phyloP scores from a whole-genome alignment of 2,329 filamentous ascomycete genomes.

The Epichloe hybrida region DNA sequence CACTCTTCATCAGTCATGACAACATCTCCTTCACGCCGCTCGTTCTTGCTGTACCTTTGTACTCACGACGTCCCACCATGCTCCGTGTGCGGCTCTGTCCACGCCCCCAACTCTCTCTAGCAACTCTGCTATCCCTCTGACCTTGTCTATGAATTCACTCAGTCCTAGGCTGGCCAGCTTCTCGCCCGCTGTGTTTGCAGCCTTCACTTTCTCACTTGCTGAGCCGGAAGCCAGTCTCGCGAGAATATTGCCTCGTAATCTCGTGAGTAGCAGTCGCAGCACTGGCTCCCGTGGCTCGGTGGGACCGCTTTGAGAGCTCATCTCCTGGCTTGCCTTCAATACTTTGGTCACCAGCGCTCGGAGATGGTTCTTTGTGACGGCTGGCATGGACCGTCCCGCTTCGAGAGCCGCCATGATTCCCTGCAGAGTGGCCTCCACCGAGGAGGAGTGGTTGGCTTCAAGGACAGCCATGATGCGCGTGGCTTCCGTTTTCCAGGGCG shows the following conservation, averaged over 20 bases:
- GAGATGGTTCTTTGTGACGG: conserved; percentile 46
- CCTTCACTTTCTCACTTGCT: conserved; percentile 56
- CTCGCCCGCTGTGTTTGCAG: conserved; percentile 55
- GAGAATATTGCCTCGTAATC: conserved; percentile 54
- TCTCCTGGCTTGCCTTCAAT: conserved; percentile 34
- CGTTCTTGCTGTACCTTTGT: conserved; percentile 37
- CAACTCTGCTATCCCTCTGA: conserved; percentile 56
- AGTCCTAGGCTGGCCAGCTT: conserved; percentile 55
- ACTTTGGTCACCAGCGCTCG: conserved; percentile 45
- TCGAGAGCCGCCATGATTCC: conserved; percentile 51
- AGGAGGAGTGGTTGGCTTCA: conserved; percentile 39
- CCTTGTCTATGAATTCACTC: conserved; percentile 57
- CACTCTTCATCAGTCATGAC: background rate
- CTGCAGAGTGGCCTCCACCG: conserved; percentile 39
- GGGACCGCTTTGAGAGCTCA: conserved; percentile 19
- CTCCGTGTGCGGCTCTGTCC: conserved; percentile 53
- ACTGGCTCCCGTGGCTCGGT: conserved; percentile 39
- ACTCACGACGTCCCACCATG: conserved; percentile 58
- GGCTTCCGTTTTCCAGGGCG: conserved; percentile 64
- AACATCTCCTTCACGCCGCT: background rate
- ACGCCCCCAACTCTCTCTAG: conserved; percentile 51
- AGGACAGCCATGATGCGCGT: conserved; percentile 57
- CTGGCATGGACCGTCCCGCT: conserved; percentile 48
- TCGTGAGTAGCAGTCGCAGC: conserved; percentile 52
- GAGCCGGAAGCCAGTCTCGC: conserved; percentile 50